Percentiles rank a stretch among this genome's conserved stretches.
phyloP scores from a whole-genome alignment of 225 moss, liverwort and hornwort species.

The Neckera pumila region DNA sequence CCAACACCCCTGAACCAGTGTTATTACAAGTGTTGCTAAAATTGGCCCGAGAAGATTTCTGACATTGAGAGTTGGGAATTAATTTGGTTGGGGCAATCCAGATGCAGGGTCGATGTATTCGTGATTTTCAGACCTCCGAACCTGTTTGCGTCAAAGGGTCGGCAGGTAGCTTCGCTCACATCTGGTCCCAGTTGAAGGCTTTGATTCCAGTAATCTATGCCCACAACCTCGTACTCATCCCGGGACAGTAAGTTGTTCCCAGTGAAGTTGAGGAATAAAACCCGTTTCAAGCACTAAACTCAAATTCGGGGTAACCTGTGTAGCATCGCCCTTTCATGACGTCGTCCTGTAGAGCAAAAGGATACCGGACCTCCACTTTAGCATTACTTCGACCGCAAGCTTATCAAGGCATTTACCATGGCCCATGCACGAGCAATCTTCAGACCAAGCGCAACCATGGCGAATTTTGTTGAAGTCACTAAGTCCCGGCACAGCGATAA shows the following conservation, averaged over 20 bases:
- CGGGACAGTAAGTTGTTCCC: not conserved
- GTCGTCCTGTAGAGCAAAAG: not conserved
- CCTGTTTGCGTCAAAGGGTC: not conserved
- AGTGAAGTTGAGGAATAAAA: not conserved
- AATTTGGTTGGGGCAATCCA: not conserved
- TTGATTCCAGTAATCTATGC: not conserved
- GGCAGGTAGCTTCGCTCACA: not conserved
- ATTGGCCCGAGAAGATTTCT: not conserved
- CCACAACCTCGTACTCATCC: not conserved
- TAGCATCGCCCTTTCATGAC: not conserved
- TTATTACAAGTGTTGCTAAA: not conserved
- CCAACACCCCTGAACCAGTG: not conserved
- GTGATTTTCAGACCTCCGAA: slow-evolving; percentile 14
- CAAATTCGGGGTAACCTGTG: not conserved
- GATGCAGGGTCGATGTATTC: not conserved
- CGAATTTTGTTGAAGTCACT: not conserved
- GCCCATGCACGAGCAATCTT: not conserved
- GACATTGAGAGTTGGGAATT: not conserved
- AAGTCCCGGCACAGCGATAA: not conserved
- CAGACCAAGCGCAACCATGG: not conserved
- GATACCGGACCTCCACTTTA: not conserved
- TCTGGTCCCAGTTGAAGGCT: not conserved
- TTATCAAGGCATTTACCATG: not conserved
- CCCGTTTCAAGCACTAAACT: not conserved
- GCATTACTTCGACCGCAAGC: not conserved